phyloP scores from a whole-genome alignment of 2,329 filamentous ascomycete genomes.

The Chalaropsis thielavioides region DNA sequence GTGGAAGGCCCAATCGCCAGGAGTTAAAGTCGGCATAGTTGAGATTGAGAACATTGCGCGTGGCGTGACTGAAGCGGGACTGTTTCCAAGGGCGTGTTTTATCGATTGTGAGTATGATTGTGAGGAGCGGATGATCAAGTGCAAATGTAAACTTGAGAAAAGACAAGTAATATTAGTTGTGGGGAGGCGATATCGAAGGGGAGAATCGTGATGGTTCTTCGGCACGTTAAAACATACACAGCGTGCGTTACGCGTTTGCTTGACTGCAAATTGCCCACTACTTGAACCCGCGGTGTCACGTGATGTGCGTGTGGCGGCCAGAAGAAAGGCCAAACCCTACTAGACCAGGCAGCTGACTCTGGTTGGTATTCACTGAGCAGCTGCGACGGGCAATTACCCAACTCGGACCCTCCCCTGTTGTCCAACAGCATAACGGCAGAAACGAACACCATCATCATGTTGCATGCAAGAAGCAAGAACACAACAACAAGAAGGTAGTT shows the following conservation, averaged over 20 bases:
- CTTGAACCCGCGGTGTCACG: not conserved
- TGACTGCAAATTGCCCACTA: not conserved
- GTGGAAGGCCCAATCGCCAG: slow-evolving; percentile 29
- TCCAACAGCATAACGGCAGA: not conserved
- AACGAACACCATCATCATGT: not conserved
- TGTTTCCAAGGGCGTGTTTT: not conserved
- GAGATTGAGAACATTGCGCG: slow-evolving; percentile 31
- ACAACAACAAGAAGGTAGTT: not conserved
- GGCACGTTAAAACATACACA: not conserved
- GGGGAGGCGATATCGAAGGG: not conserved
- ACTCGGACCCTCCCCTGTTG: not conserved
- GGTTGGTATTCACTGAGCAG: not conserved
- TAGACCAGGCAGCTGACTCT: not conserved
- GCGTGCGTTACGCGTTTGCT: not conserved
- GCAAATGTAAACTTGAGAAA: not conserved
- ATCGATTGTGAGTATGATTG: not conserved
- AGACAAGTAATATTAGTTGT: not conserved
- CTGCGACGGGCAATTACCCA: not conserved
- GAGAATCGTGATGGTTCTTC: not conserved
- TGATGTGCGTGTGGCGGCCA: not conserved
- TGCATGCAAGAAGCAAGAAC: not conserved
- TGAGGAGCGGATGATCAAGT: not conserved
- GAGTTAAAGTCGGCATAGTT: slow-evolving; percentile 30
- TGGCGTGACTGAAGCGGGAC: not conserved
- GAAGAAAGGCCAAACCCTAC: not conserved